Evolutionary conservation across 1,284 basidiomycete species (phyloP), one percentile per base, ranked within the genome.

Genomic region (Cutaneotrichosporon cutaneum): DNA sequence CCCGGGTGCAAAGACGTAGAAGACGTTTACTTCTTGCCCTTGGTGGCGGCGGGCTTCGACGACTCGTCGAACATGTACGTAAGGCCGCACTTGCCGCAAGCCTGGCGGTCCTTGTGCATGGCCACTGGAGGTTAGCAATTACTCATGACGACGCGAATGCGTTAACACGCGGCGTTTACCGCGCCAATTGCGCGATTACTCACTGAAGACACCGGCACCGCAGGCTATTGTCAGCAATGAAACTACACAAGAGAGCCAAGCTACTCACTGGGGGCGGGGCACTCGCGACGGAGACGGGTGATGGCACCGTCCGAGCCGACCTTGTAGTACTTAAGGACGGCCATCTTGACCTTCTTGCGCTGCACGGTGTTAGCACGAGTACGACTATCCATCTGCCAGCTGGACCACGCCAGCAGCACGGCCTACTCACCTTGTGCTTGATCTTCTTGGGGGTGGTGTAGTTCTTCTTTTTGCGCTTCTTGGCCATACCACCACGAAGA

Each of bases 231-330:
- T n/a, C n/a, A n/a, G n/a, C n/a, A n/a, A n/a, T n/a, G n/a, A n/a
- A n/a, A n/a, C n/a, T n/a, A n/a, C n/a, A n/a, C n/a, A n/a, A n/a
- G n/a, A n/a, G n/a, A n/a, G n/a, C n/a, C n/a, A n/a, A n/a, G n/a
- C n/a, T n/a, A n/a, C n/a, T n/a, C n/a, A n/a, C n/a, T 88, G 65
- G 91, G 86, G 59, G 77, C 76, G 63, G 73, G 75, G 70, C 72
- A 98, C 82, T 98, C 95, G 75, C 95, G 90, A 77, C 95, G 88
- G 68, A 99, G 88, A 80, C 95, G 93, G 87, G 97, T 95, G 86
- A 99, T 94, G 85, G 96, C 96, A 81, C 95, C 96, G 77, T 98
- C 94, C 62, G 92, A 93, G 83, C 97, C 94, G 77, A 99, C 94
- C 81, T 79, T 96, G 86, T 98, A 98, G 87, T 96, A 98, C 84